Base-by-base conservation (phyloP, 106 monocot species). In the Dactylorhiza incarnata region DNA sequence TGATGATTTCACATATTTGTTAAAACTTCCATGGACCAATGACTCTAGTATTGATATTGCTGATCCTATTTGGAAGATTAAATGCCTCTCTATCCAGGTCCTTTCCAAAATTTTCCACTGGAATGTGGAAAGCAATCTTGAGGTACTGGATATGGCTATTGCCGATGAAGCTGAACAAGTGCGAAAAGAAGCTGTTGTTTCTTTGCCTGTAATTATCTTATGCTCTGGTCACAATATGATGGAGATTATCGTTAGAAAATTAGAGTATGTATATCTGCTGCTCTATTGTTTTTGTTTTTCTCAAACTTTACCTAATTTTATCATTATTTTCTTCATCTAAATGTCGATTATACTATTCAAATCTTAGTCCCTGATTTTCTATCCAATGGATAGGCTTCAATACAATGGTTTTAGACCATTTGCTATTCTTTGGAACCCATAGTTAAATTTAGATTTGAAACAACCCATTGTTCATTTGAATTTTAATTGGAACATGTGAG, bases 161-260 rank as follows among this genome's bases (percentile, higher is more conserved):
- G 63, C 82, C 77, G 94, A 91, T 88, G 89, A 91, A 71, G 71
- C 75, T 53, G 86, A 85, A 80, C 86, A 94, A 78, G 89, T 99
- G 75, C 75, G 83, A 75, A 72, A 49, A 50, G 91, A 99, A 80
- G 85, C 88, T 83, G 49, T 79, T 71, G 79, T 83, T 68, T 89
- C 89, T 63, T 74, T 99, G 56, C 97, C 97, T 49, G 68, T 99
- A 48, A 80, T 94, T 77, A 76, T 86, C 37, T 83, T 94, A 54
- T 94, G 23, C 74, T 99, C 91, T 48, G 89, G 90, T 81, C 62
- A 76, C 45, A 46, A 49, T 72, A 37, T 91, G 61, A 74, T 91
- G 65, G 63, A 73, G 72, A 51, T 74, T 49, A 77, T 84, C 46
- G 68, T 83, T 68, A 74, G 68, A 75, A 81, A 70, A 80, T 76